Conservation (phyloP, 306 rosid genomes). For the Cucurbita argyrosperma region DNA sequence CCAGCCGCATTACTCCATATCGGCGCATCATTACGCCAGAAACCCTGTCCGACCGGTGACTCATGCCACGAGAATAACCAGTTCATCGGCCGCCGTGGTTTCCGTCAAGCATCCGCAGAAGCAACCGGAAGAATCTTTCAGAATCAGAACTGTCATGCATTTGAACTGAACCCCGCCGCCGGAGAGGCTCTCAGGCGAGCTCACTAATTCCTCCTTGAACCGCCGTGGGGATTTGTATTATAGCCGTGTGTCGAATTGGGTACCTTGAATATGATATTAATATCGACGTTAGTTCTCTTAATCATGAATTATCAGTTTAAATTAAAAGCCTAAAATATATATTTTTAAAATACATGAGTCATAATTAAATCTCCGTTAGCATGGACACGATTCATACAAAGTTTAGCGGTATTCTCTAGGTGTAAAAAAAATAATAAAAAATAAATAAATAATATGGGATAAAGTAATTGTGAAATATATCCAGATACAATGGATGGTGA, state of each 20-base stretch:
- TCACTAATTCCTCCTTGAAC: neutral
- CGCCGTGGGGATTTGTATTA: neutral
- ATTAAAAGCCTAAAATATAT: too few species aligned
- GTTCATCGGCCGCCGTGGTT: slow-evolving; percentile 8
- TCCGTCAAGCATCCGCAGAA: neutral
- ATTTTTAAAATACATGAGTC: neutral
- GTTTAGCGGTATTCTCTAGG: neutral
- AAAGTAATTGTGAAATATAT: neutral
- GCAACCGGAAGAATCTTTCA: slow-evolving; percentile 18
- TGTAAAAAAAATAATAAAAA: neutral
- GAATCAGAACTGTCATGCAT: slow-evolving; percentile 21
- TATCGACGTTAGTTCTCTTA: too few species aligned
- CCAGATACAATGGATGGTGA: neutral
- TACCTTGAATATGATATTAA: too few species aligned
- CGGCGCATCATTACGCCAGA: slow-evolving; percentile 11
- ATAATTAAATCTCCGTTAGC: neutral
- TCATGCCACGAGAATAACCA: slow-evolving; percentile 9
- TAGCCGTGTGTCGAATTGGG: neutral
- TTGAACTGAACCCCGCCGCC: slow-evolving; percentile 12
- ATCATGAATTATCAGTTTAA: too few species aligned
- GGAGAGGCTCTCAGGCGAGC: neutral
- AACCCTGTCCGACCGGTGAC: slow-evolving; percentile 2
- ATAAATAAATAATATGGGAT: neutral
- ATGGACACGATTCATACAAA: neutral
- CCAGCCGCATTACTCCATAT: neutral